Conservation (phyloP, 208 protist genomes). For the Zelonia costaricensis region DNA sequence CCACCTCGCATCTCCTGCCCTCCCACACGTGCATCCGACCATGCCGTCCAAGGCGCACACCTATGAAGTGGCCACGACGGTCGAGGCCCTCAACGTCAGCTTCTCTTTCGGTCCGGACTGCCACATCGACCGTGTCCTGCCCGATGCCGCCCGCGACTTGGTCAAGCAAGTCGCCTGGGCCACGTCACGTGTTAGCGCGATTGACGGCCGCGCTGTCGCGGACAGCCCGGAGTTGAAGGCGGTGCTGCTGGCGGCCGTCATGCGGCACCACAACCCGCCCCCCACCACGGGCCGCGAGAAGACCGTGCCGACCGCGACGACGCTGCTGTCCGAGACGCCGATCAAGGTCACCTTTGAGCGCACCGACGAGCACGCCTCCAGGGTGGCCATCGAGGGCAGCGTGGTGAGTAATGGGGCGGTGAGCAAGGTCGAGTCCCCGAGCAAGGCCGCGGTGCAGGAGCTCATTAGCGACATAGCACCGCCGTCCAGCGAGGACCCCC, state of each 20-base stretch:
- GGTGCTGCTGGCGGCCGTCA: conserved; percentile 30
- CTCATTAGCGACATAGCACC: conserved; percentile 37
- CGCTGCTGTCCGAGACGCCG: conserved; percentile 15
- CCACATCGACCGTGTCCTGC: conserved; percentile 45
- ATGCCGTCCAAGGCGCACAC: conserved; percentile 17
- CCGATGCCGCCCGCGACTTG: conserved; percentile 34
- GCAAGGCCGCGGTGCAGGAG: conserved; percentile 29
- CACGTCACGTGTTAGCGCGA: conserved; percentile 42
- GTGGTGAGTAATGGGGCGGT: conserved; percentile 51
- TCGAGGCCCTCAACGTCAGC: conserved; percentile 48
- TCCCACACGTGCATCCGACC: background rate
- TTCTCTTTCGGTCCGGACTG: conserved; percentile 66
- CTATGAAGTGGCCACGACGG: conserved; percentile 39
- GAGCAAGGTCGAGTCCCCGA: conserved; percentile 34
- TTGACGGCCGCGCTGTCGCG: conserved; percentile 47
- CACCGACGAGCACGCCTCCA: conserved; percentile 26
- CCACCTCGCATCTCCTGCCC: background rate
- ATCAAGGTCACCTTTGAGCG: conserved; percentile 47
- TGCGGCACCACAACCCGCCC: conserved; percentile 10
- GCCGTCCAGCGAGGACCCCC: conserved; percentile 25
- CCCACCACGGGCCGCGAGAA: background rate
- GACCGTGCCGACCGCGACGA: background rate
- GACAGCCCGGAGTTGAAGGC: conserved; percentile 63
- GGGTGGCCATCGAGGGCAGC: conserved; percentile 56
- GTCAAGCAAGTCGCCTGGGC: conserved; percentile 3